Evolutionary conservation across 192 early-diverging fungal genomes (phyloP), one percentile per base, ranked within the genome.

Genomic region (Coemansia sp.): DNA sequence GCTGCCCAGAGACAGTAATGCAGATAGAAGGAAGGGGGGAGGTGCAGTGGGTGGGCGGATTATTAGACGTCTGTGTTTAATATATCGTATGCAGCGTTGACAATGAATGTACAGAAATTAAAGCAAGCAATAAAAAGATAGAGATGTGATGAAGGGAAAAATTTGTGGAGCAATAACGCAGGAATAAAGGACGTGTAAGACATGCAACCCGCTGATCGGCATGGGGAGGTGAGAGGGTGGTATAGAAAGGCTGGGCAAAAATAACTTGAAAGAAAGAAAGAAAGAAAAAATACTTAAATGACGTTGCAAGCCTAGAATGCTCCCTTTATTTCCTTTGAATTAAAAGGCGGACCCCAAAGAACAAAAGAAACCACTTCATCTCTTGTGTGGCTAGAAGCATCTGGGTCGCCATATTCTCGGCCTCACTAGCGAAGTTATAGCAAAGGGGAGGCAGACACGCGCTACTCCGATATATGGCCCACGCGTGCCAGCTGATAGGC

Each of bases 41-140:
- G 11, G 27, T 4, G 27, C 13, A 53, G 51, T 53, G 27, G 24
- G 51, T 27, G 51, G n/a, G 51, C 21, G 51, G 24, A 53, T 29
- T 48, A 48, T 8, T 21, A 31, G 21, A 11, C 51, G 51, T 33
- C 46, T 19, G 51, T 53, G 51, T 29, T 53, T 53, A 53, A 53
- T 53, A 53, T 53, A 27, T 11, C 24, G 27, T 53, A 53, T 53
- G 51, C 51, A 31, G 51, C 51, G n/a, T 11, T 27, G 51, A 31
- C 51, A 53, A 53, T 51, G 50, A 51, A 51, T 31, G 51, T 53
- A 53, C 51, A 53, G 51, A 53, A 53, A 53, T 53, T 53, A 53
- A 53, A 27, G 51, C 51, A 31, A 31, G 45, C 16, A 48, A 41
- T 41, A 13, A 27, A 13, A 27, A 53, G 27, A 8, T 24, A 13